Conservation (phyloP, 2,329 filamentous ascomycete species). For the Fusarium sterilihyphosum region DNA sequence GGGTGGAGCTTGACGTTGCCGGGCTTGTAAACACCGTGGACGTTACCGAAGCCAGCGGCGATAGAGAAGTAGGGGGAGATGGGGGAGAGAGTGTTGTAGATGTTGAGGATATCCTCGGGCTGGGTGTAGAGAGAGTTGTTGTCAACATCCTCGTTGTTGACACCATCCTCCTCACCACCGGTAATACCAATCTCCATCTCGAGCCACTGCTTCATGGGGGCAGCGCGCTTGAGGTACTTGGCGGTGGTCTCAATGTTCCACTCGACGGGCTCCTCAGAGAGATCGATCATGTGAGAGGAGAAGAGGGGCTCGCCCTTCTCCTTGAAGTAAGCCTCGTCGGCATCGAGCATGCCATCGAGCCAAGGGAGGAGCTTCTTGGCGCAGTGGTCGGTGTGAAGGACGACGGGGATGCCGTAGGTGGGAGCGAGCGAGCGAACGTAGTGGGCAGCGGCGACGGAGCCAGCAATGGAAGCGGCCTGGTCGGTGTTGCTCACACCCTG, state of each 20-base stretch:
- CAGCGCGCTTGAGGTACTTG: constrained; percentile 91
- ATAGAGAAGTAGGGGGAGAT: constrained; percentile 98
- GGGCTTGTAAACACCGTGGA: constrained; percentile 99
- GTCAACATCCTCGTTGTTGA: constrained; percentile 98
- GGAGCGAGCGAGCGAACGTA: constrained; percentile 92
- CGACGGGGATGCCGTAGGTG: constrained; percentile 86
- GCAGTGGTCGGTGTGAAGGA: constrained; percentile 98
- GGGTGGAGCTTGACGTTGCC: constrained; percentile 97
- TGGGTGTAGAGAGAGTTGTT: constrained; percentile 98
- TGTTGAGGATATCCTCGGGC: constrained; percentile 93
- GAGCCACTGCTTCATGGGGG: constrained; percentile 98
- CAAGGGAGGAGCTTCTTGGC: constrained; percentile 99
- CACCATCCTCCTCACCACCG: constrained; percentile 96
- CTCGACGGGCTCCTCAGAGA: constrained; percentile 90
- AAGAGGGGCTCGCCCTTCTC: constrained; percentile 90
- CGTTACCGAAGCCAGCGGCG: constrained; percentile 97
- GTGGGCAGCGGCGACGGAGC: constrained; percentile 88
- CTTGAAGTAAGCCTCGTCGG: constrained; percentile 96
- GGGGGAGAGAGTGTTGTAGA: constrained; percentile 84
- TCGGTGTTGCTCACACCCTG: constrained; percentile 79
- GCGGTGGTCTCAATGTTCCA: constrained; percentile 94
- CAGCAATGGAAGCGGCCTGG: constrained; percentile 89
- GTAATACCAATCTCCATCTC: constrained; percentile 95
- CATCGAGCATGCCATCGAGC: constrained; percentile 95
- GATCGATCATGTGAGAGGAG: constrained; percentile 98